Conservation (phyloP, 352 stramenopile genomes). For the Pythium dissotocum region DNA sequence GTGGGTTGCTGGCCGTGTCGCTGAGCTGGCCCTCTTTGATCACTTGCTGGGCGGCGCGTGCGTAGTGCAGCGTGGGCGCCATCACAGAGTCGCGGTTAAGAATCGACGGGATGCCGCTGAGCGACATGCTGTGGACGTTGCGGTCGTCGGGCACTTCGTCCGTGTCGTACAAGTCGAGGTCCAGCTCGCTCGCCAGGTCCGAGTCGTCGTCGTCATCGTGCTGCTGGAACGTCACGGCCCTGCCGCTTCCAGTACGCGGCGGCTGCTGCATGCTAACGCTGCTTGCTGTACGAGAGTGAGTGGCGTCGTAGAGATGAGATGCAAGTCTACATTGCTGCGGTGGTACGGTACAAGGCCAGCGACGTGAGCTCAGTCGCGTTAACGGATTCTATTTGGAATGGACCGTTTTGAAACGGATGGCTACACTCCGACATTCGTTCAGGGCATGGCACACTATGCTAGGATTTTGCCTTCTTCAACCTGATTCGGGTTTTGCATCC, state of each 20-base stretch:
- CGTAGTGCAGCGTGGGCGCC: conserved; percentile 3
- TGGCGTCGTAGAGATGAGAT: too few relatives aligned
- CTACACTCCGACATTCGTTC: neutral
- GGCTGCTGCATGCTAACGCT: neutral
- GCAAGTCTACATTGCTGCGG: too few relatives aligned
- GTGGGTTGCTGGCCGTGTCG: conserved; percentile 11
- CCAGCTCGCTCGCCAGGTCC: conserved; percentile 55
- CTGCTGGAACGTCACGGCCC: conserved; percentile 14
- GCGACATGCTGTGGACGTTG: conserved; percentile 5
- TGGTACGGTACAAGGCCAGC: too few relatives aligned
- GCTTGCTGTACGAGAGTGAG: too few relatives aligned
- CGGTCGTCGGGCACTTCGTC: conserved; percentile 36
- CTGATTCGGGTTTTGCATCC: conserved; percentile 7
- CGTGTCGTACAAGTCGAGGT: conserved; percentile 61
- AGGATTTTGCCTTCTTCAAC: neutral
- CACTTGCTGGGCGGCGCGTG: neutral
- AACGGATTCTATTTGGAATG: neutral
- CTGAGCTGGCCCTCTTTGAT: conserved; percentile 16
- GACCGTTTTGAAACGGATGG: neutral
- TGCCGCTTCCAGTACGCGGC: conserved; percentile 1
- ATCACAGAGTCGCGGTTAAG: conserved; percentile 5
- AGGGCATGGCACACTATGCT: neutral
- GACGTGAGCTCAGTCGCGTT: too few relatives aligned
- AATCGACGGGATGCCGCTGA: conserved; percentile 25
- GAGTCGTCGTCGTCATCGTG: conserved; percentile 37